Base-by-base conservation (phyloP, 108 stramenopile genomes). In the Discostella stelligeroides region DNA sequence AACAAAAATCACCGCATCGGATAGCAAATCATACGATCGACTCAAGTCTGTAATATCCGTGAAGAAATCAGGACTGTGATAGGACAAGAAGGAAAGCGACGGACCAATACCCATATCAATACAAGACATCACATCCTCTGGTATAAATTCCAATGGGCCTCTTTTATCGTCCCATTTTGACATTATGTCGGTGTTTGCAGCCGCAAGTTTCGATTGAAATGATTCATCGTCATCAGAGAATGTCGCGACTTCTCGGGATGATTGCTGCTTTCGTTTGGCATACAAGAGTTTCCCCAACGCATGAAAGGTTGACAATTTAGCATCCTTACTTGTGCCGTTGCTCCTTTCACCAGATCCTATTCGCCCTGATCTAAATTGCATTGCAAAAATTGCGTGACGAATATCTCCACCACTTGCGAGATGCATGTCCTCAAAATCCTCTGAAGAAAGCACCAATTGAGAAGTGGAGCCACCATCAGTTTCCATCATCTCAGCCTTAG, bases 221-320 rank as follows among this genome's bases (percentile, higher is more conserved):
- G 58, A 53, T 17, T 66, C 70, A 14, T 72, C 70, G 11, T 70
- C 24, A n/a, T 61, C 62, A 24, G 59, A 49, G 14, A 23, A 43
- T 4, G 64, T 23, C 11, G 34, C 27, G 12, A 41, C 39, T 12
- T 37, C 38, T 39, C 18, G 57, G 2, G 57, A 58, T 5, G 55
- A 12, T 21, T 30, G 41, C 15, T 38, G 59, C 60, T 54, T 68
- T 46, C 92, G 84, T 56, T 96, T 96, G 25, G 93, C 93, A 76
- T 96, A 92, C 21, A 96, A 70, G 15, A 94, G 50, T 65, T 96
- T 96, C 2, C 95, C 95, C 49, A 96, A 82, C 1, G 93, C 88
- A 69, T 94, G 95, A 71, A 96, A 96, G 15, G 87, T 73, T 9
- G 92, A 89, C 9, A 91, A 70, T 62, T 84, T 86, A 10, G 73